These are phyloP conservation scores for Flaveria brownii DNA, from an alignment of 129 eudicot genomes.

Conservation along the genomic window DNA sequence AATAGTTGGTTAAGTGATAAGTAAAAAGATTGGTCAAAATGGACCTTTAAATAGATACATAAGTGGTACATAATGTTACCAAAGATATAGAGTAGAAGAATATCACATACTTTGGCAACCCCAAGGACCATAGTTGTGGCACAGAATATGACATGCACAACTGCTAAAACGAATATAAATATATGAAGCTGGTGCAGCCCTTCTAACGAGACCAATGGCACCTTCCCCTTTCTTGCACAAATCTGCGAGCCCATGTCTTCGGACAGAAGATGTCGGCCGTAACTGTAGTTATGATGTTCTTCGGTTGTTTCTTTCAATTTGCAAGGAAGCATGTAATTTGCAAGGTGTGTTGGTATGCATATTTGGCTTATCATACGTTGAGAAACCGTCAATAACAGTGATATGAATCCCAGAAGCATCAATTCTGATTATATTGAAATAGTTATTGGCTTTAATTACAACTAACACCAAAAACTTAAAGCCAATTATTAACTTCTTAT, in stretches of 20 bases:
- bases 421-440: slow-evolving; percentile 41
- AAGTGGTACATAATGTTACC: no score
- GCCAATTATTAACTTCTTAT: background rate
- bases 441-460: no score
- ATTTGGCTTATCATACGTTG: slow-evolving; percentile 67
- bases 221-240: slow-evolving; percentile 58
- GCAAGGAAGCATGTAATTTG: slow-evolving; percentile 87
- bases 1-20: no score
- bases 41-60: no score
- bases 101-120: slow-evolving; percentile 51
- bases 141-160: slow-evolving; percentile 83
- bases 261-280: slow-evolving; percentile 47
- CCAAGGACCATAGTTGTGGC: slow-evolving; percentile 96
- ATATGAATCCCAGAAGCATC: slow-evolving; percentile 96
- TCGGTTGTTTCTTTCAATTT: slow-evolving; percentile 26
- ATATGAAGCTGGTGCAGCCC: slow-evolving; percentile 95
- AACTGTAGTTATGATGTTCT: slow-evolving; percentile 18
- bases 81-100: no score
- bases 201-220: slow-evolving; percentile 73
- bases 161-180: slow-evolving; percentile 82
- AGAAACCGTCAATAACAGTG: slow-evolving; percentile 68
- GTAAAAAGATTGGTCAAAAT: no score
- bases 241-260: slow-evolving; percentile 30
- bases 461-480: background rate
- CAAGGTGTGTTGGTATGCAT: slow-evolving; percentile 70